Conservation (phyloP, 2,329 filamentous ascomycete species). For the Saccharata proteae region DNA sequence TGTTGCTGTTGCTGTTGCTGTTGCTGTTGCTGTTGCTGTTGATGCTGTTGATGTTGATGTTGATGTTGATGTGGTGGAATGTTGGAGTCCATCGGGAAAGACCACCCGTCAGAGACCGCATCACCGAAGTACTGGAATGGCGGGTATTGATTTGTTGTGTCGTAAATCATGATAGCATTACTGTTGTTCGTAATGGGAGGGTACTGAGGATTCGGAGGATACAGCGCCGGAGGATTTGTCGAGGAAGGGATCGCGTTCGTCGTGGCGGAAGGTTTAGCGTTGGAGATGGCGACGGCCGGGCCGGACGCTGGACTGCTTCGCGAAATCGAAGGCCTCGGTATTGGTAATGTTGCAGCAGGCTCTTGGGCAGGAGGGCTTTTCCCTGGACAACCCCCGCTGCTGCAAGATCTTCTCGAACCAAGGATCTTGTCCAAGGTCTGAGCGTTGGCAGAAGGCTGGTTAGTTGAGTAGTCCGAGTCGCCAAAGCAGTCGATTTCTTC, state of each 20-base stretch:
- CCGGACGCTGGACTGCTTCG: not conserved
- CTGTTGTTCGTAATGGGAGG: too few species aligned
- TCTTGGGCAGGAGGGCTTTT: slow-evolving; percentile 1
- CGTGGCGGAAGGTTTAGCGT: too few species aligned
- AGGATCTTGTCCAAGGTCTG: slow-evolving; percentile 5
- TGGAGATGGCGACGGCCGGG: too few species aligned
- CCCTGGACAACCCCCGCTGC: not conserved
- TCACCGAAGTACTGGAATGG: too few species aligned
- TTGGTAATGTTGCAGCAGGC: not conserved
- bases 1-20: slow-evolving; percentile 5
- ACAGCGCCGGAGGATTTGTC: too few species aligned
- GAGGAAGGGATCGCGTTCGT: too few species aligned
- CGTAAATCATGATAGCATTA: too few species aligned
- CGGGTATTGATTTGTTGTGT: too few species aligned
- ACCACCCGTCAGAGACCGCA: too few species aligned
- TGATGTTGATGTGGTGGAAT: too few species aligned
- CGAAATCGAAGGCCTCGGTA: not conserved
- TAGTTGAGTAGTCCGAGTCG: slow-evolving; percentile 5
- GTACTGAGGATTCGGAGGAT: too few species aligned
- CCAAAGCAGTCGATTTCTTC: slow-evolving; percentile 35
- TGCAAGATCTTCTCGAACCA: not conserved
- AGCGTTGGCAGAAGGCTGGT: slow-evolving; percentile 1
- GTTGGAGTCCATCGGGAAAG: too few species aligned
- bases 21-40: slow-evolving; percentile 3
- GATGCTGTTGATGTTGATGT: not conserved